phyloP scores from a whole-genome alignment of 331 rosid species.

The Rhamnella rubrinervis region DNA sequence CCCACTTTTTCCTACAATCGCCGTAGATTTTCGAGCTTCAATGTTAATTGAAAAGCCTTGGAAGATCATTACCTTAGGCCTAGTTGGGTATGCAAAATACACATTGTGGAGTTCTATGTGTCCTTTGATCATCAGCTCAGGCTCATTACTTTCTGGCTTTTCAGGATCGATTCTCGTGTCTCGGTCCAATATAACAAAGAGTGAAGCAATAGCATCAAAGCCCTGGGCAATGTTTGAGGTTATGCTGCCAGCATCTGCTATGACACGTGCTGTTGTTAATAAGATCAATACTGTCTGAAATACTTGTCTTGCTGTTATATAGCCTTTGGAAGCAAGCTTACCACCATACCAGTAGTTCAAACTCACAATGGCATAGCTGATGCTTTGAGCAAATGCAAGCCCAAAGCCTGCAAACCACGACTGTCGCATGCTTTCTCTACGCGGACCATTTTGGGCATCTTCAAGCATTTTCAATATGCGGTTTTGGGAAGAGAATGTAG shows the following conservation, averaged over 20 bases:
- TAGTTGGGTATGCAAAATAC: background rate
- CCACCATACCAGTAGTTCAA: conserved; percentile 73
- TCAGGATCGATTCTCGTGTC: no score
- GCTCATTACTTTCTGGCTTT: no score
- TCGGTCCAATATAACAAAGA: no score
- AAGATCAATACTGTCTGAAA: conserved; percentile 59
- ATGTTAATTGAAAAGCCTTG: background rate
- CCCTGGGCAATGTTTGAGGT: conserved; percentile 19
- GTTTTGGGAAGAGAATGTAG: conserved; percentile 70
- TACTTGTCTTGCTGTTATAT: conserved; percentile 28
- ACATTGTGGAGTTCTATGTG: no score
- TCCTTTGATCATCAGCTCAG: no score
- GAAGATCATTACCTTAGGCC: background rate
- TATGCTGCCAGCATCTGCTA: conserved; percentile 80
- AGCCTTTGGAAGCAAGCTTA: conserved; percentile 38
- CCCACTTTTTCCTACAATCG: background rate
- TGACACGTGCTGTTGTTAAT: conserved; percentile 48
- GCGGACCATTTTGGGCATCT: conserved; percentile 58
- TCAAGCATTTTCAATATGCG: conserved; percentile 54
- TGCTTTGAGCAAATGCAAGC: conserved; percentile 49
- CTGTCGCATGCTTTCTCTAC: conserved; percentile 43
- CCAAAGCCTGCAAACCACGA: conserved; percentile 75
- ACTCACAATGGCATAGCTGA: conserved; percentile 26
- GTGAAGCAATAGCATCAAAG: no score
- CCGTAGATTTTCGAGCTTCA: background rate